Evolutionary conservation across 208 protist species (phyloP), one percentile per base, ranked within the genome.

Genomic region (Trypanosoma platydactyli): DNA sequence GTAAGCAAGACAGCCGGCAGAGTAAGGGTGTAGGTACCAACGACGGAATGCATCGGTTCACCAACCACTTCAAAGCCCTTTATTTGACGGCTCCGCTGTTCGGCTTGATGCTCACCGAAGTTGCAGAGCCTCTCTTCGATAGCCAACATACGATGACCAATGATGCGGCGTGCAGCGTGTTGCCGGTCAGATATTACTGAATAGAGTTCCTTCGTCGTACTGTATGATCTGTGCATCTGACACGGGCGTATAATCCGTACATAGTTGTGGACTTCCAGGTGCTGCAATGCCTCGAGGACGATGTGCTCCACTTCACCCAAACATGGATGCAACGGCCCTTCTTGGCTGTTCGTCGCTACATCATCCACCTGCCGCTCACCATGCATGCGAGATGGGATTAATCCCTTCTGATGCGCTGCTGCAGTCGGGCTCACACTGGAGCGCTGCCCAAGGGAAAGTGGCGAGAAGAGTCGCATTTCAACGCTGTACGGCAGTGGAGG

Each of bases 241-340:
- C 77, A 86, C 5, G 74, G 79, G 41, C 65, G 55, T 29, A 88
- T 71, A 18, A 89, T 68, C 18, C 78, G 67, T 15, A 90, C 66
- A 22, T 83, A 76, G 64, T 84, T 77, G 48, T 74, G 70, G 42
- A 68, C 60, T 65, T 87, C 80, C 38, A 90, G 63, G 56, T 93
- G 87, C 30, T 82, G 81, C 35, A 93, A 56, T 1, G 87, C 87
- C 59, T 93, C 87, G 16, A 79, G 64, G 11, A 90, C 83, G 13
- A 80, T 76, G 48, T 52, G 45, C 24, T 75, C 48, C 46, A 81
- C 63, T 44, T 69, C 71, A 35, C 62, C 67, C 73, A 68, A 89
- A 16, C 59, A 72, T 22, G 18, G 29, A 11, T 66, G 72, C 42
- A 83, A 67, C 48, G 44, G 18, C 25, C 41, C 41, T 4, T 64